Base-by-base conservation (phyloP, 805 yeast genomes). In the Sugiyamaella lignohabitans region DNA sequence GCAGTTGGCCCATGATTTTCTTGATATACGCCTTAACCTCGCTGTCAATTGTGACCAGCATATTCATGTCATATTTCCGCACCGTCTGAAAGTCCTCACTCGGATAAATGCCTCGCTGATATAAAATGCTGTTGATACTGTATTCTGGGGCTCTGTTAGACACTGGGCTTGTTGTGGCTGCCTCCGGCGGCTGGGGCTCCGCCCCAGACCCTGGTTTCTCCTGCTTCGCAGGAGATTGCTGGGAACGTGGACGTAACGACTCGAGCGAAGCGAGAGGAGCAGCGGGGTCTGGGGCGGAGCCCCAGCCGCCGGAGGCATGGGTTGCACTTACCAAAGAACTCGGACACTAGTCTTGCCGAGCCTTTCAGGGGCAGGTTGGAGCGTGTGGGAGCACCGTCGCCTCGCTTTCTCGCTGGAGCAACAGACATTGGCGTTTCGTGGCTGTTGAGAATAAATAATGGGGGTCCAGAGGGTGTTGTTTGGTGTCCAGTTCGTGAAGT, bases 81-180 rank as follows among this genome's bases (percentile, higher is more conserved):
- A 86, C 87, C 1, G 81, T 72, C 43, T 74, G 74, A 64, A 91
- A 89, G 60, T 87, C 95, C 52, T 85, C 94, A 2, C 85, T 73
- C 0, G 96, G 95, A 57, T 89, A 89, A 17, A 89, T 80, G 0
- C 95, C 95, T 44, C 98, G 69, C 62, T 91, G 97, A 62, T 83
- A 89, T 3, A 91, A 73, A 21, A 89, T 85, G 41, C 82, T 78
- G 59, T 87, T 83, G 45, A 89, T 80, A 45, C 91, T 77, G 61
- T 79, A 86, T 56, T 86, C 84, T 65, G 41, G 2, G n/a, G n/a
- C n/a, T n/a, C n/a, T n/a, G n/a, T n/a, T n/a, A n/a, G n/a, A 14
- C 14, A 14, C 16, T 5, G n/a, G 21, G 19, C 27, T n/a, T n/a
- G n/a, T n/a, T n/a, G n/a, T n/a, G n/a, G n/a, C n/a, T n/a, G n/a